Base-by-base conservation (phyloP, 1,284 basidiomycete genomes). In the Puccinia novopanici region DNA sequence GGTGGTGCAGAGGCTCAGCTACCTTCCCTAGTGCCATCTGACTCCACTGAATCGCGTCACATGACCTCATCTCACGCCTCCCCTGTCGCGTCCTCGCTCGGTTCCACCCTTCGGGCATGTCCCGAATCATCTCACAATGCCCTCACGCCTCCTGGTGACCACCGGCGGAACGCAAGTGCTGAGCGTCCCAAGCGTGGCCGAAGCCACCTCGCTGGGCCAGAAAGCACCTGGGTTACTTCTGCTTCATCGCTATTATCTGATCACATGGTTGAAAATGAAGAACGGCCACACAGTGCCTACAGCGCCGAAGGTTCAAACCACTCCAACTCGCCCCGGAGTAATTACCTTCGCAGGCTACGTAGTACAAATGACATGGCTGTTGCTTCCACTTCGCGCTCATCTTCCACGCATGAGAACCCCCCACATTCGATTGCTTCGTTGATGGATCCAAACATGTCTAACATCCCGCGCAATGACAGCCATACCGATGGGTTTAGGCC, bases 341-440 rank as follows among this genome's bases (percentile, higher is more conserved):
- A 24, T 40, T 61, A 70, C 48, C 40, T 72, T 63, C 77, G 67
- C 59, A 54, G 68, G 45, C 45, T 79, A 37, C 77, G 68, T 52
- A 79, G 77, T n/a, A 52, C 67, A 8, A 79, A 55, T 24, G 67
- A 79, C 15, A 50, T 71, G 55, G 19, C 19, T 22, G n/a, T 19
- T 22, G 70, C 9, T 6, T 27, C 68, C 9, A 15, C 27, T 57
- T 30, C 34, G 45, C 77, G 77, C 19, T 55, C 77, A 1, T 57
- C 15, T 48, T 79, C 77, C 3, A 54, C 67, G 22, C 77, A 72
- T 37, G 77, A 79, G 30, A 52, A 37, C 5, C 27, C 27, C 30
- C 17, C 10, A 15, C 42, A 55, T 50, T 50, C 54, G 3, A 45
- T 72, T 19, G 54, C 30, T 48, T 72, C 55, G n/a, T 45, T 48